These are phyloP conservation scores for Malus fusca DNA, from an alignment of 306 rosid genomes.

Conservation along the genomic window DNA sequence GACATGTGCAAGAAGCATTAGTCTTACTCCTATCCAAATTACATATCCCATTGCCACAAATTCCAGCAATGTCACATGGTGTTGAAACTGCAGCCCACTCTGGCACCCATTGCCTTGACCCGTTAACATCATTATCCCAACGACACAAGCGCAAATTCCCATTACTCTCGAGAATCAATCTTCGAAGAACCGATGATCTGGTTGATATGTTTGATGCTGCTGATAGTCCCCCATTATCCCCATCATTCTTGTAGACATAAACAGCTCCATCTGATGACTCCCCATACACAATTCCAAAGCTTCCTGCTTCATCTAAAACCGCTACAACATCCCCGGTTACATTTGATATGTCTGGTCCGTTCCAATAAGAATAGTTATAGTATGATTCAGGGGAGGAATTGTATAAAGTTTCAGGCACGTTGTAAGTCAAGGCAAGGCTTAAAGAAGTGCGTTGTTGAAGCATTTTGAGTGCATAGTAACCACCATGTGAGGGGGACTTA, in stretches of 20 bases:
- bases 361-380: constrained; percentile 80
- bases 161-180: constrained; percentile 58
- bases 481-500: constrained; percentile 64
- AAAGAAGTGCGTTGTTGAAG: constrained; percentile 81
- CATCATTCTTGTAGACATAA: constrained; percentile 68
- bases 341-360: constrained; percentile 78
- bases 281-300: constrained; percentile 88
- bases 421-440: constrained; percentile 70
- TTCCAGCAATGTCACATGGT: constrained; percentile 88
- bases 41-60: constrained; percentile 86
- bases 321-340: constrained; percentile 79
- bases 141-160: constrained; percentile 72
- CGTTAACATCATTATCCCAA: constrained; percentile 79
- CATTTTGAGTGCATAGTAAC: constrained; percentile 83
- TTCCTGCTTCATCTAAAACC: constrained; percentile 70
- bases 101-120: constrained; percentile 82
- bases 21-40: constrained; percentile 57
- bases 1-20: constrained; percentile 69
- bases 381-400: constrained; percentile 40
- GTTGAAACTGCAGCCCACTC: constrained; percentile 94
- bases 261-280: constrained; percentile 78
- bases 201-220: constrained; percentile 38
- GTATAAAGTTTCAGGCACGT: constrained; percentile 42
- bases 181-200: constrained; percentile 36
- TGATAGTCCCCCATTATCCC: constrained; percentile 61